Percentiles rank a stretch among this genome's conserved stretches.
phyloP scores from a whole-genome alignment of 2,329 filamentous ascomycete genomes.

The Dothistroma septosporum region DNA sequence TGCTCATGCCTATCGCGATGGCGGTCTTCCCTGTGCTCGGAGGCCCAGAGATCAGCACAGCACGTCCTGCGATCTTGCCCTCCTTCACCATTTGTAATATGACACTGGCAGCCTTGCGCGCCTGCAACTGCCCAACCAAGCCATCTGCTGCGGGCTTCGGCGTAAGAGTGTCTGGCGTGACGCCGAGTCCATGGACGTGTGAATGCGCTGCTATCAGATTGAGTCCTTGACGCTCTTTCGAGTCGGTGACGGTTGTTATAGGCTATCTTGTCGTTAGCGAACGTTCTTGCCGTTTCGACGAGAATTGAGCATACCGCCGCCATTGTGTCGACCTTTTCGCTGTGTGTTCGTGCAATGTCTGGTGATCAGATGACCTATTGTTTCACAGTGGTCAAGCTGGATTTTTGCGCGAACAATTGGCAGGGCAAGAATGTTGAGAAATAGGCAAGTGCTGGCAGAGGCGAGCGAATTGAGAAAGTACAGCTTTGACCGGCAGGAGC shows the following conservation, averaged over 20 bases:
- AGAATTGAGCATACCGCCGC: constrained; percentile 1
- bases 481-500: not conserved
- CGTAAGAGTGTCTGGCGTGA: constrained; percentile 86
- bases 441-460: not conserved
- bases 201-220: constrained; percentile 98
- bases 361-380: not conserved
- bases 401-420: not conserved
- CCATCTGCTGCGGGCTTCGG: constrained; percentile 83
- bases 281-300: not conserved
- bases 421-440: not conserved
- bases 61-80: constrained; percentile 94
- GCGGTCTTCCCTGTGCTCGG: constrained; percentile 98
- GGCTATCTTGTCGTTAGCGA: constrained; percentile 38
- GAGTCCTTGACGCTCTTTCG: constrained; percentile 90
- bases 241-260: constrained; percentile 85
- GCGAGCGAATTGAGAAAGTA: not conserved
- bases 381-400: not conserved
- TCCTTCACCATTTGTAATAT: constrained; percentile 99
- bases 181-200: constrained; percentile 91
- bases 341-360: not conserved
- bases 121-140: constrained; percentile 92
- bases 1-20: constrained; percentile 97
- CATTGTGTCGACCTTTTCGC: constrained; percentile 1
- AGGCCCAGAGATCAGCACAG: constrained; percentile 89
- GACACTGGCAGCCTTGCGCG: constrained; percentile 90